Base-by-base conservation (phyloP, 2,329 filamentous ascomycete genomes). In the Arthrobotrys sphaeroides region DNA sequence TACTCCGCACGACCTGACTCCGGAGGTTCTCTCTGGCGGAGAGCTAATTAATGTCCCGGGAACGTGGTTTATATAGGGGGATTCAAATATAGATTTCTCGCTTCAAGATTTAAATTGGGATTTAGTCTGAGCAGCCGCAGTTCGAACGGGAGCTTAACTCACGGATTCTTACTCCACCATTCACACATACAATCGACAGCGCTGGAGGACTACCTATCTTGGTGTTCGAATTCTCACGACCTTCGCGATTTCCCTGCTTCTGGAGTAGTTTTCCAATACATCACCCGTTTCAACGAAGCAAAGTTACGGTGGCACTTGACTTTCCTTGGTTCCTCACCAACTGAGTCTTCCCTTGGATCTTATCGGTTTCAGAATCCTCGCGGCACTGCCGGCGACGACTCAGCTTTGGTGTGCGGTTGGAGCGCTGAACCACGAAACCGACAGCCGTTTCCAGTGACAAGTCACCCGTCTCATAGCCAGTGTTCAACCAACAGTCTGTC, bases 81-180 rank as follows among this genome's bases (percentile, higher is more conserved):
- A 49, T 47, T 74, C 70, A 62, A 62, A 74, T 74, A 74, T 74
- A 74, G 70, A 57, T 62, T 62, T 43, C 69, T 67, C 62, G 70
- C 62, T 74, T 74, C 70, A 74, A 36, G 42, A 22, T 67, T 36
- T 47, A 53, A 42, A 57, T 57, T 59, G 36, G 62, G 49, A 26
- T 55, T 55, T 62, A 53, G 68, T 73, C 59, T 73, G 49, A 65
- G 65, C 68, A 65, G 68, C 68, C 59, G 68, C 68, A 73, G 28
- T 49, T 59, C 51, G 49, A 51, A 59, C 59, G 31, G 57, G 43
- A 64, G 38, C 67, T 49, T 62, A 72, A 72, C 62, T 57, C 62
- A 28, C 55, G 43, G 43, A 55, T 36, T 73, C 57, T 47, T 55
- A 66, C 20, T 57, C 66, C 42, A 67, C 43, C 36, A 10, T 31